Base-by-base conservation (phyloP, 2,329 filamentous ascomycete genomes). In the Phaeomoniella chlamydospora region DNA sequence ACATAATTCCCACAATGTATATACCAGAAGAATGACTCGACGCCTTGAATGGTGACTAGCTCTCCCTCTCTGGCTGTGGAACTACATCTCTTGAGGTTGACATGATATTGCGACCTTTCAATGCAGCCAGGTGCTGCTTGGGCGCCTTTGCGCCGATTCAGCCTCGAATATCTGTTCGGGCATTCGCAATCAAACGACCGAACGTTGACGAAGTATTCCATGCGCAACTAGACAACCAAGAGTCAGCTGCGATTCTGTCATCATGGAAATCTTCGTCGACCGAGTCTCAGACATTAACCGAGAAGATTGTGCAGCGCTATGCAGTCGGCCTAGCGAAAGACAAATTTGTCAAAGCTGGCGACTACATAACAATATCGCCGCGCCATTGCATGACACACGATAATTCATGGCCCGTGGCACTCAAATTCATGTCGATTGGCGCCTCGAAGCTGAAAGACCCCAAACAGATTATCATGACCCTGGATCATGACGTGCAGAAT, bases 401-500 rank as follows among this genome's bases (percentile, higher is more conserved):
- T 55, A 92, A 90, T 52, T 76, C 75, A 2, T 82, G 72, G 72
- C 79, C 83, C 0, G 74, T 90, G 1, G 74, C 76, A 0, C 60
- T 70, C 41, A 90, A 88, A 58, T 88, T 87, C 61, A 81, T 84
- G 74, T 77, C 75, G 9, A 87, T 87, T 43, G 83, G 83, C 12
- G 83, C 83, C 1, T 72, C 78, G 33, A 74, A 76, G 52, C 69
- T 93, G 49, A 68, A 83, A 45, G 62, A 87, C 53, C 69, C 68
- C 2, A 60, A 66, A 14, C 86, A 94, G 60, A 64, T 90, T 17
- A 81, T 94, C 14, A 78, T 90, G 65, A 80, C 83, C 0, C 60
- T 93, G 2, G 86, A 94, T 49, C 87, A 94, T 51, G 84, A 94
- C 47, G 81, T 94, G 0, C 83, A 92, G 52, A 90, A 92, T 56